phyloP scores from a whole-genome alignment of 2,329 filamentous ascomycete genomes.

The Graphilbum fragrans region DNA sequence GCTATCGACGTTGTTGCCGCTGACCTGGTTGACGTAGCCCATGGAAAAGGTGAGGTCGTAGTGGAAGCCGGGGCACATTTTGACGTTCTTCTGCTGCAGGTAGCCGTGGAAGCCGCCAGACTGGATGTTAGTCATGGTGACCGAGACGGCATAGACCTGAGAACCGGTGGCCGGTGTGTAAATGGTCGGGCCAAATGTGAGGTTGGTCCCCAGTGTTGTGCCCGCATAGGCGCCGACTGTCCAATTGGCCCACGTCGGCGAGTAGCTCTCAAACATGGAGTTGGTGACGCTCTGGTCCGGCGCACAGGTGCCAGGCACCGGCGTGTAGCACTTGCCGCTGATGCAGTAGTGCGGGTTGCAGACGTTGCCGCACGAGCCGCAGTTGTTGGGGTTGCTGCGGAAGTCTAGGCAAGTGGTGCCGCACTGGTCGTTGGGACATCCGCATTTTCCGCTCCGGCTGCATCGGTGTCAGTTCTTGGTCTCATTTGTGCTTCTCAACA shows the following conservation, averaged over 20 bases:
- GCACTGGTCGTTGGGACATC: conserved; percentile 4
- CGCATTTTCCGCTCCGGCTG: conserved; percentile 1
- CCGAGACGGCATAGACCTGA: neutral
- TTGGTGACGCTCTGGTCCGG: conserved; percentile 5
- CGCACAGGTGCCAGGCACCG: conserved; percentile 1
- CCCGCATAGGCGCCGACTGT: conserved; percentile 2
- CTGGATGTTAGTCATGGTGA: conserved; percentile 1
- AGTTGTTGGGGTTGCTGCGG: conserved; percentile 4
- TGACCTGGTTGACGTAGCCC: conserved; percentile 6
- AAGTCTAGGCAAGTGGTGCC: conserved; percentile 2
- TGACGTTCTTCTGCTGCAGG: conserved; percentile 4
- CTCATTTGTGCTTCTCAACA: neutral
- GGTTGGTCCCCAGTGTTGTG: neutral
- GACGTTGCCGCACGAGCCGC: conserved; percentile 2
- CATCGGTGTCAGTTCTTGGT: too few species aligned
- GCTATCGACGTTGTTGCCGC: neutral
- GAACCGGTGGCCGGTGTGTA: neutral
- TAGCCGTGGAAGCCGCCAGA: conserved; percentile 2
- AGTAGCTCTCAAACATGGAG: conserved; percentile 5
- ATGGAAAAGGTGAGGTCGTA: conserved; percentile 4
- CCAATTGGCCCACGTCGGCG: conserved; percentile 5
- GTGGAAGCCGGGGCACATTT: conserved; percentile 6
- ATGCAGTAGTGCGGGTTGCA: conserved; percentile 3
- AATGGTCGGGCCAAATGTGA: neutral
- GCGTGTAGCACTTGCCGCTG: conserved; percentile 2